Evolutionary conservation across 169 alveolate genomes (phyloP).

Genomic region (Eimeria maxima): DNA sequence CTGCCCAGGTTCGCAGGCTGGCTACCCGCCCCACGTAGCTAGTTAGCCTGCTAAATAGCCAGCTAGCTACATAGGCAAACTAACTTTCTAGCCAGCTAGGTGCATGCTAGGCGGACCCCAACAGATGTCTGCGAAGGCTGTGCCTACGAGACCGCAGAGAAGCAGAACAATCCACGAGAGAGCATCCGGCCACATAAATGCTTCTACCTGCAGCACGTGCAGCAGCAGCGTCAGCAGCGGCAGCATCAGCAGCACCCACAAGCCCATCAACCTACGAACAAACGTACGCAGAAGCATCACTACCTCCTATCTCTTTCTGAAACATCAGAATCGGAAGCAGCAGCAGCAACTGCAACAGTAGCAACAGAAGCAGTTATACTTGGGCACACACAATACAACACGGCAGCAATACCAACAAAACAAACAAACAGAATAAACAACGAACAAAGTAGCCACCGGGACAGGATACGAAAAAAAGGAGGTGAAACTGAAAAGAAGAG

Average conservation of each 20-base stretch:
- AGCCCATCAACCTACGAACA: too few species aligned
- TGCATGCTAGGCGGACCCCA: neutral
- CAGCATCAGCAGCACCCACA: slow-evolving; percentile 9
- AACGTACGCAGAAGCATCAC: too few species aligned
- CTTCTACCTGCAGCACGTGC: slow-evolving; percentile 41
- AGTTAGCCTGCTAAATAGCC: slow-evolving; percentile 10
- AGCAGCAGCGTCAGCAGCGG: slow-evolving; percentile 47
- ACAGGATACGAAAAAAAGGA: too few species aligned
- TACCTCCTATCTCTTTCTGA: too few species aligned
- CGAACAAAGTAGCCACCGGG: too few species aligned
- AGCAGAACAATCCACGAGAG: neutral
- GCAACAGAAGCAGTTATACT: too few species aligned
- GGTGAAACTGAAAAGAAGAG: too few species aligned
- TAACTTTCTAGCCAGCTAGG: neutral
- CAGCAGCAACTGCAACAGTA: too few species aligned
- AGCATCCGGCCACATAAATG: slow-evolving; percentile 35
- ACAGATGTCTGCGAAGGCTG: neutral
- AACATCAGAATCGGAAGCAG: too few species aligned
- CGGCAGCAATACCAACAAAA: too few species aligned
- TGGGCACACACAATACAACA: too few species aligned
- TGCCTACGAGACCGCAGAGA: slow-evolving; percentile 27
- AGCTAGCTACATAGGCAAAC: neutral
- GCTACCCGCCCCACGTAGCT: neutral
- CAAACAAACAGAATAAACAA: too few species aligned
- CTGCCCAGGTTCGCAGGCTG: neutral